These are phyloP conservation scores for Phytophthora rubi DNA, from an alignment of 352 stramenopile genomes.

Conservation along the genomic window DNA sequence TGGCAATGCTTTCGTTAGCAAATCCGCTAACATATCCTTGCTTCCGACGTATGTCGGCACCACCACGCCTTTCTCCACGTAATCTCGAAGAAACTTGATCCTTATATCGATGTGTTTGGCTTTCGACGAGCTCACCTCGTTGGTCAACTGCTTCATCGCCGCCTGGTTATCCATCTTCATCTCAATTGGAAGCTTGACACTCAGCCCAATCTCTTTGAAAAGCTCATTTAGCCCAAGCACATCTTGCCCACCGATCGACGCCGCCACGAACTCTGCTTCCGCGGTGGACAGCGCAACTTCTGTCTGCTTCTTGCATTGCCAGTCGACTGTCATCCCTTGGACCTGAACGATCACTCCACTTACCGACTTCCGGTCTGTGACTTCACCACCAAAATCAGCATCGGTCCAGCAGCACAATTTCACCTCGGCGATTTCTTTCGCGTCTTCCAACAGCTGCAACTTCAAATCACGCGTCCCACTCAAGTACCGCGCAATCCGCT, in stretches of 20 bases:
- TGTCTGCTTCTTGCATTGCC: slow-evolving; percentile 30
- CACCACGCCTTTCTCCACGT: neutral
- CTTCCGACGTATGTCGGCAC: neutral
- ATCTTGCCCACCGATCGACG: slow-evolving; percentile 6
- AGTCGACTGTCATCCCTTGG: slow-evolving; percentile 19
- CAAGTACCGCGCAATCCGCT: neutral
- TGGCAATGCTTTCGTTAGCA: slow-evolving; percentile 20
- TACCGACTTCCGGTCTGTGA: slow-evolving; percentile 3
- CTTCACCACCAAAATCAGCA: slow-evolving; percentile 11
- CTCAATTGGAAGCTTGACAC: neutral
- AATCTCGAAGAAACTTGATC: slow-evolving; percentile 21
- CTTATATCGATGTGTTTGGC: slow-evolving; percentile 24
- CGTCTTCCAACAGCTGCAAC: neutral
- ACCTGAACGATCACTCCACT: slow-evolving; percentile 16
- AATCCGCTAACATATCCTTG: slow-evolving; percentile 13
- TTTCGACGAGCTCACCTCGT: slow-evolving; percentile 7
- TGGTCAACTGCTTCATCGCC: neutral
- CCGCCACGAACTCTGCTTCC: slow-evolving; percentile 27
- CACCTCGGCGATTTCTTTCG: neutral
- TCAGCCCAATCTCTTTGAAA: slow-evolving; percentile 11
- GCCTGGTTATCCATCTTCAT: slow-evolving; percentile 23
- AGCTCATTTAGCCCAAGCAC: slow-evolving; percentile 20
- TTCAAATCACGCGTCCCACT: slow-evolving; percentile 13
- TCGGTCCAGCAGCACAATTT: slow-evolving; percentile 4
- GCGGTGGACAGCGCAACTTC: slow-evolving; percentile 21